Evolutionary conservation across 225 moss, liverwort and hornwort species (phyloP).

Genomic region (Marchantia polymorpha): DNA sequence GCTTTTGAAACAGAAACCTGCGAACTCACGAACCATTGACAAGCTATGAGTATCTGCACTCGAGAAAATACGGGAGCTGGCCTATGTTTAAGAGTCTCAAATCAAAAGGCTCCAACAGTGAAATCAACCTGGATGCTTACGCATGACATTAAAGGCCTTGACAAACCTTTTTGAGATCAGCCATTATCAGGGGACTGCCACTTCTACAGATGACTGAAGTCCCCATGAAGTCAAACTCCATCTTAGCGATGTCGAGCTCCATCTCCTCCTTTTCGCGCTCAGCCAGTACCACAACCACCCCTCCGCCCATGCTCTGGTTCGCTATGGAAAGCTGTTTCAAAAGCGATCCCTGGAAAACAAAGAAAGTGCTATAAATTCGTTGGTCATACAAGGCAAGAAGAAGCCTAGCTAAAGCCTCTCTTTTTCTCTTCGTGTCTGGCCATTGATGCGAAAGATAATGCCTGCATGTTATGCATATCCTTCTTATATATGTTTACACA

Average conservation of each 20-base stretch:
- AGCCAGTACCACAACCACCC: constrained; percentile 64
- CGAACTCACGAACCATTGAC: background rate
- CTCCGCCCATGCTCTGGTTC: constrained; percentile 73
- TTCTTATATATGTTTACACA: too few species aligned
- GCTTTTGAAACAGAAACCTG: constrained; percentile 66
- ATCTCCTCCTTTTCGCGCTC: constrained; percentile 58
- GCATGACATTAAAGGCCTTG: background rate
- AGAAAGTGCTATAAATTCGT: background rate
- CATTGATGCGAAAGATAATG: background rate
- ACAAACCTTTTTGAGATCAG: constrained; percentile 48
- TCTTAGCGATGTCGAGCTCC: constrained; percentile 51
- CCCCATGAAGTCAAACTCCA: constrained; percentile 62
- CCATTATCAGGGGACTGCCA: constrained; percentile 58
- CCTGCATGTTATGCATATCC: background rate
- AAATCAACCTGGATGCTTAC: background rate
- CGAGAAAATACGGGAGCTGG: background rate
- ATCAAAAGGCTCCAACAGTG: background rate
- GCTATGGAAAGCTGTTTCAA: constrained; percentile 73
- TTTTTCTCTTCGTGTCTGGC: too few species aligned
- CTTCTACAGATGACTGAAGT: constrained; percentile 55
- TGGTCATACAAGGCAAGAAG: background rate
- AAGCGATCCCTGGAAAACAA: constrained; percentile 43
- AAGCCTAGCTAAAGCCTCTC: background rate
- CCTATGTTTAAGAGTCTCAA: background rate
- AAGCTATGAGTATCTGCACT: background rate